phyloP scores from a whole-genome alignment of 2,329 filamentous ascomycete genomes.

The Lecanosticta acicola region DNA sequence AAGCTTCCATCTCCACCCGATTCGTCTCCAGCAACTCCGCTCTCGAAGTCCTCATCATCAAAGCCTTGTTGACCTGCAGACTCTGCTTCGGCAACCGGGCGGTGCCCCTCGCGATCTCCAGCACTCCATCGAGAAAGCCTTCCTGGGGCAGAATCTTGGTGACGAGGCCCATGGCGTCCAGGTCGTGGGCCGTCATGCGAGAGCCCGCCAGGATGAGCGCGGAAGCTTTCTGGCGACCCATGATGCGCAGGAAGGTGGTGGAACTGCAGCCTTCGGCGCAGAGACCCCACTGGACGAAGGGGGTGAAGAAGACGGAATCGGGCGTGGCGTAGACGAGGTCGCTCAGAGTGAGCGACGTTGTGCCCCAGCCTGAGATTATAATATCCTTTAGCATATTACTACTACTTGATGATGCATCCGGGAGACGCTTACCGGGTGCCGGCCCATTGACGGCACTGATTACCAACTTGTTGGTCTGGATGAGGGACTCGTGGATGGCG shows the following conservation, averaged over 20 bases:
- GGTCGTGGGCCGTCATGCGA: slow-evolving; percentile 15
- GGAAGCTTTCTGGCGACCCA: slow-evolving; percentile 21
- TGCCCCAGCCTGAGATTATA: slow-evolving; percentile 11
- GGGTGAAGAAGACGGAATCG: slow-evolving; percentile 22
- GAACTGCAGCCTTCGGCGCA: slow-evolving; percentile 23
- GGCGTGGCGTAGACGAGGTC: slow-evolving; percentile 22
- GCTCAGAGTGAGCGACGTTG: slow-evolving; percentile 15
- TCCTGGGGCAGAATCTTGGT: slow-evolving; percentile 17
- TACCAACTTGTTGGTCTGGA: slow-evolving; percentile 19
- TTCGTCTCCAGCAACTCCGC: slow-evolving; percentile 19
- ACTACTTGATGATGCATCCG: too few relatives aligned
- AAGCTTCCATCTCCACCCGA: slow-evolving; percentile 14
- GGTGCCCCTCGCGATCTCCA: slow-evolving; percentile 18
- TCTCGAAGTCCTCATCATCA: slow-evolving; percentile 17
- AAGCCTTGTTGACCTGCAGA: slow-evolving; percentile 18
- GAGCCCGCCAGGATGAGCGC: slow-evolving; percentile 20
- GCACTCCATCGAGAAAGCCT: slow-evolving; percentile 15
- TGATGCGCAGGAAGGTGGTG: slow-evolving; percentile 15
- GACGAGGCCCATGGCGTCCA: slow-evolving; percentile 17
- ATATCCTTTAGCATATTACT: background rate
- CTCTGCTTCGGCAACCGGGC: slow-evolving; percentile 17
- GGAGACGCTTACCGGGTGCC: slow-evolving; percentile 18
- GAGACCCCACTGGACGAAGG: slow-evolving; percentile 23
- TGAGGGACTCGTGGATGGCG: slow-evolving; percentile 17
- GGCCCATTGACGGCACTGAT: slow-evolving; percentile 22